Evolutionary conservation across 2,329 filamentous ascomycete genomes (phyloP).

Genomic region (Ophiosphaerella narmari): DNA sequence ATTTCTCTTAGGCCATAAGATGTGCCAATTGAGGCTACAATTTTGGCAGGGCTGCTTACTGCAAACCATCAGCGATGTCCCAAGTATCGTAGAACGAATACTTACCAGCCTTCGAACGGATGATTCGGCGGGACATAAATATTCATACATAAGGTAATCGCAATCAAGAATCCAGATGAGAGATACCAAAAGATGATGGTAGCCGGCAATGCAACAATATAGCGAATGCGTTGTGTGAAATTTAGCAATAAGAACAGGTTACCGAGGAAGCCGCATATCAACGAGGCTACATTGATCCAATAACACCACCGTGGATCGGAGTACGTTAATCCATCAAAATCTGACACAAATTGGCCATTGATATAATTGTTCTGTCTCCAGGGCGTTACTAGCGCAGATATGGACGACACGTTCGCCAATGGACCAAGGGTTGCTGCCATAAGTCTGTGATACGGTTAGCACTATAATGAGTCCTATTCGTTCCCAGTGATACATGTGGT

Average conservation of each 20-base stretch:
- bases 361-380: slow-evolving; percentile 69
- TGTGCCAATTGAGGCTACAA: no score
- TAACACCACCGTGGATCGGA: slow-evolving; percentile 75
- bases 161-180: slow-evolving; percentile 66
- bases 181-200: slow-evolving; percentile 81
- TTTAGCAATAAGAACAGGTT: slow-evolving; percentile 85
- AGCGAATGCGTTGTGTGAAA: slow-evolving; percentile 79
- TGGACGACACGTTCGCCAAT: slow-evolving; percentile 84
- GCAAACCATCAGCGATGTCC: background rate
- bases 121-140: slow-evolving; percentile 59
- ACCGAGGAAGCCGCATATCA: slow-evolving; percentile 74
- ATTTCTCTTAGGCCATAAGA: no score
- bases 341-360: slow-evolving; percentile 54
- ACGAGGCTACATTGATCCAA: slow-evolving; percentile 75
- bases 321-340: slow-evolving; percentile 61
- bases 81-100: background rate
- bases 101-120: slow-evolving; percentile 52
- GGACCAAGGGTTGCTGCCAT: slow-evolving; percentile 84
- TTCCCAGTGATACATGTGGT: no score
- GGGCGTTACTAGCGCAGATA: slow-evolving; percentile 79
- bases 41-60: background rate
- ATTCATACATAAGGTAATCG: slow-evolving; percentile 69
- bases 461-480: background rate
- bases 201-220: slow-evolving; percentile 78
- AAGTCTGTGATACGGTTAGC: slow-evolving; percentile 49